Evolutionary conservation across 768 basidiomycete species (phyloP), one percentile per base, ranked within the genome.

Genomic region (Hericium alpestre): DNA sequence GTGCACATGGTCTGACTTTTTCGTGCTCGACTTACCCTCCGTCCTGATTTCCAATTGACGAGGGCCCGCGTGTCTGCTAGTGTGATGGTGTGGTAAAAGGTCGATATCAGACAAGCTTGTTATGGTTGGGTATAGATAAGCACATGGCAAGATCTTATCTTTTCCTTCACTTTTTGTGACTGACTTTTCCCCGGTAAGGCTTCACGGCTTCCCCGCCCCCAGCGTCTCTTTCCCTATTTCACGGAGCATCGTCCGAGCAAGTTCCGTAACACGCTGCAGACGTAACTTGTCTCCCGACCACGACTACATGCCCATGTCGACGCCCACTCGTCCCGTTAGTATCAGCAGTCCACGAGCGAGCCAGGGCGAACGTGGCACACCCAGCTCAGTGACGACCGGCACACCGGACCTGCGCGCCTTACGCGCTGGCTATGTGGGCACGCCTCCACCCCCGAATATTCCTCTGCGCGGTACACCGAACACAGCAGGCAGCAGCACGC

Each of bases 321-420:
- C 59, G 11, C 61, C 61, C 43, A 62, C 53, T 25, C 62, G 58
- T 43, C 66, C 66, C 20, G 38, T 67, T 41, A 64, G 62, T 52
- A 67, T 67, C 51, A 37, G 38, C 18, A 63, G 56, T 41, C 61
- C 66, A 11, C 60, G 62, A 18, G 47, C 41, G 1, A 51, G 47
- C 2, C 27, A 51, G 8, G 27, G 51, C 7, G 62, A 56, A 23
- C 64, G 41, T 20, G 48, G 40, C 4, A 56, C 61, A 5, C 56
- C 46, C 18, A 58, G 49, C n/a, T 48, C 56, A 4, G 22, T 60
- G 43, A 60, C 67, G 37, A 74, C 76, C 13, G 83, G 83, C 47
- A 86, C 87, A 18, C 84, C 87, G 7, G 81, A 84, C 63, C 69
- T 86, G 57, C 78, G 80, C 38, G 72, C 75, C 13, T 71, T 88